Conservation (phyloP, 2,329 filamentous ascomycete genomes). For the Pestalotiopsis sp. region DNA sequence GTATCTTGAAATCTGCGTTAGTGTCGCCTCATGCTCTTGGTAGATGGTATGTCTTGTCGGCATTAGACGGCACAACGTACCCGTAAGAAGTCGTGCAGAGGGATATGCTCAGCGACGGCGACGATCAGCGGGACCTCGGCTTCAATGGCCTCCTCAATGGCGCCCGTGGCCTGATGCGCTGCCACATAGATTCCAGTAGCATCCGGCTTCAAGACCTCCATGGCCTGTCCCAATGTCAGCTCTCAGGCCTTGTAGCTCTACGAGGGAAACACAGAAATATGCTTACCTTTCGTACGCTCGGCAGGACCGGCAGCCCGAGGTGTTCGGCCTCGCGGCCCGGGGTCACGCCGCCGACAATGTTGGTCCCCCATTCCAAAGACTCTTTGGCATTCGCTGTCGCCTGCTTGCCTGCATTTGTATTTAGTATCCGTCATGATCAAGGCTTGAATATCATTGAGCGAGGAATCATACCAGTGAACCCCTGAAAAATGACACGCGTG, state of each 20-base stretch:
- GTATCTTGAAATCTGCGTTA: constrained; percentile 49
- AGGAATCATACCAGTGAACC: constrained; percentile 37
- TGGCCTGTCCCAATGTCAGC: constrained; percentile 48
- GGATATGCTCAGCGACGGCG: constrained; percentile 75
- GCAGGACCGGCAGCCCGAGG: constrained; percentile 71
- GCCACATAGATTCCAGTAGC: constrained; percentile 81
- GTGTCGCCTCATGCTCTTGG: background rate
- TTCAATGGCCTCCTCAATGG: constrained; percentile 80
- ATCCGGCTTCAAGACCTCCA: constrained; percentile 71
- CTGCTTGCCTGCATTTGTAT: constrained; percentile 24
- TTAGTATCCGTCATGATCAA: background rate
- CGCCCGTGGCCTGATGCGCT: constrained; percentile 70
- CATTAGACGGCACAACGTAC: constrained; percentile 38
- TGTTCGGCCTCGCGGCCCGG: constrained; percentile 73
- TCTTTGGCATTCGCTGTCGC: constrained; percentile 78
- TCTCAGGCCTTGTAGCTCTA: background rate
- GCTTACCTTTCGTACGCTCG: constrained; percentile 62
- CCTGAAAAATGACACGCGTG: constrained; percentile 45
- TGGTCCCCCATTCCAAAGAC: constrained; percentile 77
- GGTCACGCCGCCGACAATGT: constrained; percentile 78
- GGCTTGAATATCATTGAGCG: too few species aligned
- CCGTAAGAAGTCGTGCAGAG: constrained; percentile 71
- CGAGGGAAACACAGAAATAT: background rate
- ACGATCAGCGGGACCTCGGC: constrained; percentile 77
- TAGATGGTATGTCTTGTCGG: background rate